Evolutionary conservation across 1,284 basidiomycete genomes (phyloP), one percentile per base, ranked within the genome.

Genomic region (Sphaerobolus stellatus): DNA sequence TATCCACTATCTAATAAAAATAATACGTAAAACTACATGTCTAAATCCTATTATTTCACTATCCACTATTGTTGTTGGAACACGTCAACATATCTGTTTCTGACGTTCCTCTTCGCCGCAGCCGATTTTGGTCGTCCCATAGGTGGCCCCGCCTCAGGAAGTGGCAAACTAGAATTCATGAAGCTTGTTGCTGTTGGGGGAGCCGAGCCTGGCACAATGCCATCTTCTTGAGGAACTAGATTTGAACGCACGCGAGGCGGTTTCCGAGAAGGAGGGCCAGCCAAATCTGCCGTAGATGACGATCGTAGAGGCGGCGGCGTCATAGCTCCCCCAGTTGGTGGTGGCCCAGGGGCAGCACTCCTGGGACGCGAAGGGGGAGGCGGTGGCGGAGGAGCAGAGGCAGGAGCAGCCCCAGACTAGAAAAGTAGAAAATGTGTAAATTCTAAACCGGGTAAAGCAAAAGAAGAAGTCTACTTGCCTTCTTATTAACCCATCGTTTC

Each of bases 401-500:
- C 67, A 59, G 80, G 73, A 46, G 80, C 80, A 13, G 71, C 66
- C 28, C 78, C 81, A 56, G 75, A 77, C 88, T 92, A n/a, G 62
- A 16, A 56, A 41, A 16, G 28, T 2, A 55, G 20, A 36, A 47
- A 5, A 38, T 48, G 58, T 27, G 53, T 27, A 50, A 29, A 29
- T 66, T 30, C 61, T 54, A 8, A 24, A 31, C 7, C 45, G 25
- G 29, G 38, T 16, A 18, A 7, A 50, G 1, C 41, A 41, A 40
- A 34, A 50, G 46, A 24, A 25, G 29, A 29, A 52, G n/a, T 27
- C 5, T 11, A 65, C 79, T 68, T 61, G 92, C 92, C 72, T 90
- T 94, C 73, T 91, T 95, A 71, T 98, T 95, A 20, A 99, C 88
- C 97, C 97, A 99, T 58, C 89, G 83, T 72, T 97, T 97, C 59